Conservation (phyloP, 768 basidiomycete genomes). For the Podaxis pistillaris region DNA sequence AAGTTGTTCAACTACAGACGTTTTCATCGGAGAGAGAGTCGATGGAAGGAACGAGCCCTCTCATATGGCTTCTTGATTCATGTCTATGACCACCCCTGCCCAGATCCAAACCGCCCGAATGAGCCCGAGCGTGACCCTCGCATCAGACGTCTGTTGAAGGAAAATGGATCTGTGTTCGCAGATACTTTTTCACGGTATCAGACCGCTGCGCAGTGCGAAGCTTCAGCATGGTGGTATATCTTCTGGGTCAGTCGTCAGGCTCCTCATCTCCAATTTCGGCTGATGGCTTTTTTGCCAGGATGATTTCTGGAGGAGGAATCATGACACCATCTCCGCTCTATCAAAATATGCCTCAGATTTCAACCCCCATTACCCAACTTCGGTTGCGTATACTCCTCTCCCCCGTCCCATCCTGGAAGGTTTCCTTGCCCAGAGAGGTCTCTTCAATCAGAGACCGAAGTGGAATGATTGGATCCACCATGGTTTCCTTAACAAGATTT, state of each 20-base stretch:
- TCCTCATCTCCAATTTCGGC: not conserved
- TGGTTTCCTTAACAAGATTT: slow-evolving; percentile 72
- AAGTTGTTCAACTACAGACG: slow-evolving; percentile 50
- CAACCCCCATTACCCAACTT: slow-evolving; percentile 67
- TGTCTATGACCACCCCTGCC: slow-evolving; percentile 55
- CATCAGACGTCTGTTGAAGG: slow-evolving; percentile 49
- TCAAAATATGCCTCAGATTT: slow-evolving; percentile 54
- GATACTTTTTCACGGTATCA: slow-evolving; percentile 53
- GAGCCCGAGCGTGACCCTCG: slow-evolving; percentile 52
- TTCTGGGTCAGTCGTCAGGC: slow-evolving; percentile 57
- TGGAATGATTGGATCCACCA: slow-evolving; percentile 54
- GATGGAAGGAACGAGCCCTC: slow-evolving; percentile 51
- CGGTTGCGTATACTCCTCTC: slow-evolving; percentile 71
- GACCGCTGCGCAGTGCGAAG: slow-evolving; percentile 45
- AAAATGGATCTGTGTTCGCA: slow-evolving; percentile 43
- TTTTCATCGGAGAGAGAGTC: slow-evolving; percentile 46
- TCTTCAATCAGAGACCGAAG: slow-evolving; percentile 44
- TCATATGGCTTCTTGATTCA: slow-evolving; percentile 61
- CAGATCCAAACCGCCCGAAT: slow-evolving; percentile 38
- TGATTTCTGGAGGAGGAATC: slow-evolving; percentile 73
- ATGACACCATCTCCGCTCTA: slow-evolving; percentile 52
- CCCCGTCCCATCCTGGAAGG: slow-evolving; percentile 61
- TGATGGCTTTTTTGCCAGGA: slow-evolving; percentile 43
- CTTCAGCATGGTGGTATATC: slow-evolving; percentile 75
- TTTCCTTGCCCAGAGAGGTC: slow-evolving; percentile 61